Base-by-base conservation (phyloP, 2,329 filamentous ascomycete species). In the Ophiocordyceps sinensis region DNA sequence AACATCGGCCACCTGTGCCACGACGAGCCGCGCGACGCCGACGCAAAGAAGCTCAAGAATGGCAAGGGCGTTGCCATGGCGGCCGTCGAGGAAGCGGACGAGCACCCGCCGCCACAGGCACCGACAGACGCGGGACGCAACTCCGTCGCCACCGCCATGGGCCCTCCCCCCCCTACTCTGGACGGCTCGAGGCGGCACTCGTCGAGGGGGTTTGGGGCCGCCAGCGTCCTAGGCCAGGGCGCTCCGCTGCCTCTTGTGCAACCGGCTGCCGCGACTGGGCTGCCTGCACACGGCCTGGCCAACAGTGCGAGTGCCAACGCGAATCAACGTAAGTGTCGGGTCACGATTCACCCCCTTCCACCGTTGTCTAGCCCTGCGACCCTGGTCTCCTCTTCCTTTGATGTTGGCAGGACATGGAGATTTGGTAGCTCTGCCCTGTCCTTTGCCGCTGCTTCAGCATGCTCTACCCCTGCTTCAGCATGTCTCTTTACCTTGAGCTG, bases 1-100 rank as follows among this genome's bases (percentile, higher is more conserved):
- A 94, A 94, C 66, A 98, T 98, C 62, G 91, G 89, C 54, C 91
- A 98, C 64, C 74, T 98, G 50, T 98, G 91, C 64, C 91, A 95
- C 67, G 91, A 98, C 64, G 91, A 96, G 65, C 89, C 88, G 51
- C 81, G 89, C 62, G 89, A 98, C 56, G 70, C 79, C 51, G 76
- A 79, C 47, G 63, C 81, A 45, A 94, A 91, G 65, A 89, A 88
- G 64, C 65, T 74, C 52, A 94, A 89, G 66, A 73, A 68, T 57
- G 50, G 50, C 44, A 57, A 56, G 46, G 32, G 14, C n/a, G 32
- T 17, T 14, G 32, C 15, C 14, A 15, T n/a, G 14, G 68, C 75
- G 40, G 64, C 66, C 36, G 69, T 71, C 43, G 78, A 82, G 52
- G 78, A 82, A 56, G 71, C 77, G 49, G 73, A 75, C 41, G 60